Conservation (phyloP, 371 early-diverging fungal species). For the Capniomyces stellatus region DNA sequence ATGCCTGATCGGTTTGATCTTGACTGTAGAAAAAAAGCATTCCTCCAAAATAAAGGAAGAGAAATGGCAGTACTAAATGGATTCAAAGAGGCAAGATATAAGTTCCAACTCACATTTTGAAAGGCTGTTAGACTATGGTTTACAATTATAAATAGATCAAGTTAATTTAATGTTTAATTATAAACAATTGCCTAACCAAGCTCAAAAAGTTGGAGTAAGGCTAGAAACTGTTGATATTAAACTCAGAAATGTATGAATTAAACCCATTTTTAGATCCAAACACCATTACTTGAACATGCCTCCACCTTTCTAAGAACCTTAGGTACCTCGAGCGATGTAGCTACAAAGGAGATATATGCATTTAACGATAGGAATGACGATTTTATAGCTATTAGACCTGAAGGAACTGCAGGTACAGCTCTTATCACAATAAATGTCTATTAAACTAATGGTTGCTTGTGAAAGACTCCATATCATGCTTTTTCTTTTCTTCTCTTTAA, state of each 20-base stretch:
- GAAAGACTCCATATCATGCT: no score
- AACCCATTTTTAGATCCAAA: slow-evolving; percentile 28
- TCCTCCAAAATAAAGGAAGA: background rate
- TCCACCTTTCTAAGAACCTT: slow-evolving; percentile 36
- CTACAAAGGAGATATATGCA: slow-evolving; percentile 43
- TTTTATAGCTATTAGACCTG: slow-evolving; percentile 38
- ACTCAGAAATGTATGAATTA: background rate
- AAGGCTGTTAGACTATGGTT: no score
- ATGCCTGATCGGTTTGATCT: background rate
- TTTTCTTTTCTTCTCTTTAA: no score
- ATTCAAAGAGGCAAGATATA: background rate
- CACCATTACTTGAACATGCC: slow-evolving; percentile 40
- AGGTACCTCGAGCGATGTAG: slow-evolving; percentile 36
- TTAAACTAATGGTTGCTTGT: no score
- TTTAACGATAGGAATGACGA: slow-evolving; percentile 33
- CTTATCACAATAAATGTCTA: background rate
- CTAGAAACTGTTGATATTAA: background rate
- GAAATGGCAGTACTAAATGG: background rate
- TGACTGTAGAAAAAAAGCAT: background rate
- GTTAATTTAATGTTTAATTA: no score
- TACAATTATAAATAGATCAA: no score
- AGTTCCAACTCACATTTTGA: no score
- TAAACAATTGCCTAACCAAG: no score
- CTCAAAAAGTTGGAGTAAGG: no score
- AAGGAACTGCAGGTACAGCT: slow-evolving; percentile 34